Evolutionary conservation across 768 basidiomycete species (phyloP), one percentile per base, ranked within the genome.

Genomic region (Rhodocollybia butyracea): DNA sequence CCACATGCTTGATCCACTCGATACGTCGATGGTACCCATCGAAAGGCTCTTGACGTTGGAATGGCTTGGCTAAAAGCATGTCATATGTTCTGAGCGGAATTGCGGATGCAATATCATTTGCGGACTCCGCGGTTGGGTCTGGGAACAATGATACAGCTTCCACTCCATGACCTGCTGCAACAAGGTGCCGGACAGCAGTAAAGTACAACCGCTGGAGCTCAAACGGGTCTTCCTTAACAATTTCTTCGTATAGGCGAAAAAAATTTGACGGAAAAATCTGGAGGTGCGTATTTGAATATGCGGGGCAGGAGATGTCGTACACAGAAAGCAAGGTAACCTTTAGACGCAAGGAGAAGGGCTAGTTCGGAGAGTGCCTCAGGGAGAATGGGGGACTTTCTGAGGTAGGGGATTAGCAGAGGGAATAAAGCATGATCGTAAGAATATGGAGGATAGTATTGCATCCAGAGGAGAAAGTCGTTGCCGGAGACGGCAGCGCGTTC

Each of bases 61-160:
- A n/a, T n/a, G n/a, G n/a, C n/a, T n/a, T n/a, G n/a, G n/a, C n/a
- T n/a, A n/a, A n/a, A n/a, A n/a, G n/a, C n/a, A n/a, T n/a, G n/a
- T n/a, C n/a, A n/a, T n/a, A n/a, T n/a, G n/a, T n/a, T n/a, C n/a
- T n/a, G n/a, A n/a, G n/a, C n/a, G n/a, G n/a, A 76, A 2, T 76
- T 76, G 50, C 64, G 68, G 1, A n/a, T n/a, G n/a, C n/a, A n/a
- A 85, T 57, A 15, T 22, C 60, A 46, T 73, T 66, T 7, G 53
- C 57, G 1, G 64, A 65, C 8, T 67, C 52, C 2, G 70, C 70
- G 11, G 67, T 60, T 4, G 75, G 1, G 2, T n/a, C 4, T 3
- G 22, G 76, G n/a, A 83, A 61, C 40, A 84, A 64, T n/a, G 60
- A 46, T n/a, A 83, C 32, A 3, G 83, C 83, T 19, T 70, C 70